A percentile compares a stretch with the other conserved stretches of the same genome.
Evolutionary conservation across 257 asterid species (phyloP).

Genomic region (Thymus mandschuricus): DNA sequence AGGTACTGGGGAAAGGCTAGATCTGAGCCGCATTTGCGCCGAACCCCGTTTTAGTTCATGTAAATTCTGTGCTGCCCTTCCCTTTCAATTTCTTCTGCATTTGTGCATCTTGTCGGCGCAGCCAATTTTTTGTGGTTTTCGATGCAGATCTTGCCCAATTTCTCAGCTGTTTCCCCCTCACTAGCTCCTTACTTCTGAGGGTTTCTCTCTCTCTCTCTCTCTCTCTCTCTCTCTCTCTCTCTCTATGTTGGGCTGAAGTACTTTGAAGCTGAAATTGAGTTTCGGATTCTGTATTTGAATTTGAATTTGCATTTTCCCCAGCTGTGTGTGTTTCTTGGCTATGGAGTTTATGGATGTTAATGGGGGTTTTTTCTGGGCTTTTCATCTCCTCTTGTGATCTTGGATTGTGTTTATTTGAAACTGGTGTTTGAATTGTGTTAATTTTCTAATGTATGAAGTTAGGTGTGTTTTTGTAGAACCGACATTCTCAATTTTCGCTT

Average conservation of each 20-base stretch:
- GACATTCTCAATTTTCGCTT: conserved; percentile 16
- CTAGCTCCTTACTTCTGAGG: background rate
- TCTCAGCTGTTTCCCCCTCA: conserved; percentile 11
- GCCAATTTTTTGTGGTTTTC: conserved; percentile 21
- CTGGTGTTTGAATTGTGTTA: background rate
- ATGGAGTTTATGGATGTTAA: background rate
- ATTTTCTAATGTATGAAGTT: background rate
- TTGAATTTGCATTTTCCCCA: background rate
- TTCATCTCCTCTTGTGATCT: background rate
- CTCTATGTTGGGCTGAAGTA: background rate
- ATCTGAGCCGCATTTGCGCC: conserved; percentile 60
- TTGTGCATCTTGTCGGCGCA: conserved; percentile 15
- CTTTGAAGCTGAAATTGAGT: background rate
- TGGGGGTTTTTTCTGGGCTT: background rate
- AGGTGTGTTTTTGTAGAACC: conserved; percentile 13
- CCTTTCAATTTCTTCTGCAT: conserved; percentile 18
- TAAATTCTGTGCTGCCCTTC: conserved; percentile 24
- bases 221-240: background rate
- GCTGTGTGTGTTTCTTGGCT: background rate
- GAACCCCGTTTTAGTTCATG: conserved; percentile 23
- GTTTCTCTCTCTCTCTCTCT: background rate
- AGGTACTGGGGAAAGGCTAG: conserved; percentile 56
- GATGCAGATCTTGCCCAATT: conserved; percentile 55
- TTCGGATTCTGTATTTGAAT: background rate
- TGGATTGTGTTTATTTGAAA: background rate